Evolutionary conservation across 225 moss, liverwort and hornwort genomes (phyloP), one percentile per base, ranked within the genome.

Genomic region (Marchantia paleacea): DNA sequence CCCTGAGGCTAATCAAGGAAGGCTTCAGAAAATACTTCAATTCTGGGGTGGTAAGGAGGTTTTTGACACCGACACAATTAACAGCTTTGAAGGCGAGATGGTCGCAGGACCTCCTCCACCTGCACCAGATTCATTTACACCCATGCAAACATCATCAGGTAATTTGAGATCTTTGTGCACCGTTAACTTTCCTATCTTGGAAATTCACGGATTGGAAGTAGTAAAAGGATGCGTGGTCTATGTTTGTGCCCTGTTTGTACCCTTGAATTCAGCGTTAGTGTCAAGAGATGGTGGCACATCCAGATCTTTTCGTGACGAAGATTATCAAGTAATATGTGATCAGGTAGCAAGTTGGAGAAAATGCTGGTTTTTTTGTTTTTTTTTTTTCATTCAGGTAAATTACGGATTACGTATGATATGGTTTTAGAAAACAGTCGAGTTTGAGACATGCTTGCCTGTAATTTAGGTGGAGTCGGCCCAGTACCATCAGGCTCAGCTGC

Each of bases 1-100:
- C 69, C 85, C 90, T 58, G 87, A 85, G 68, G 89, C 83, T 68
- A 99, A 94, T 77, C 97, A 95, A 86, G 93, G 91, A 72, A 89
- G 93, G 73, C 85, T 99, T 68, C 93, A 91, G 80, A 94, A 95
- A 75, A 99, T 99, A 53, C 79, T 99, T 75, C 95, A 94, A 73
- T 95, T 95, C 75, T 99, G 97, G 97, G 95, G 88, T 75, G 85
- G 86, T n/a, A 92, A 95, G 80, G 97, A 95, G 77, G 97, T 99
- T 49, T 99, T 82, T 73, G 95, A 99, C 83, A 90, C 85, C 73
- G 97, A 99, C 81, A 91, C 90, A 19, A 93, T 99, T 63, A 99
- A 99, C 76, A 86, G 88, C 67, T 85, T 99, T 55, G 97, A 99
- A 85, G 97, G 95, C 60, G 97, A 99, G 86, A 99, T 95, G 97